Evolutionary conservation across 345 rosid genomes (phyloP).

Genomic region (Lumnitzera littorea): DNA sequence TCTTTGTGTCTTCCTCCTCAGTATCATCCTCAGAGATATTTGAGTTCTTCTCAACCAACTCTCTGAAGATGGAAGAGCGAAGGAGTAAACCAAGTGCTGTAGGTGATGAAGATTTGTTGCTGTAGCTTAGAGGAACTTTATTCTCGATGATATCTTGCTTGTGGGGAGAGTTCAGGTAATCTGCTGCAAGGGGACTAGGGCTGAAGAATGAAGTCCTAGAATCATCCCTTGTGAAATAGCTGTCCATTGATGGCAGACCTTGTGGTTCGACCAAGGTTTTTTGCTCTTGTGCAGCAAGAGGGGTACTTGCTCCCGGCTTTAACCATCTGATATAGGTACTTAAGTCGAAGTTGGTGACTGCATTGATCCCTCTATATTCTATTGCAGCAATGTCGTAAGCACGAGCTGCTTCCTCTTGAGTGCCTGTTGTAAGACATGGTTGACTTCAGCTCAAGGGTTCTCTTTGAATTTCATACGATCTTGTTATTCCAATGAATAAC

Average conservation of each 20-base stretch:
- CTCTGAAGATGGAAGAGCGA: constrained; percentile 44
- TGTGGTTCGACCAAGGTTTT: constrained; percentile 9
- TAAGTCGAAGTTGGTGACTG: constrained; percentile 45
- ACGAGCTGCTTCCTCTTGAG: constrained; percentile 48
- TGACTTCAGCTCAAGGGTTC: too few species aligned
- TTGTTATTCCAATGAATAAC: too few species aligned
- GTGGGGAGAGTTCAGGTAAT: constrained; percentile 14
- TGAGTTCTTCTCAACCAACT: constrained; percentile 43
- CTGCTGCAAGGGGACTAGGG: constrained; percentile 13
- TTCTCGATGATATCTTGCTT: constrained; percentile 19
- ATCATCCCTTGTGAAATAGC: constrained; percentile 22
- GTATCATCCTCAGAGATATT: constrained; percentile 23
- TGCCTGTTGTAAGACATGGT: constrained; percentile 16
- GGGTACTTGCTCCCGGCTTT: constrained; percentile 29
- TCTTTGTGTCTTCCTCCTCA: constrained; percentile 26
- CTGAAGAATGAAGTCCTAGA: constrained; percentile 10
- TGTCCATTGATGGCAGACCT: constrained; percentile 4
- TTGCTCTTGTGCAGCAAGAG: constrained; percentile 15
- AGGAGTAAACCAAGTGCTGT: constrained; percentile 48
- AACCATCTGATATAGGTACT: constrained; percentile 41
- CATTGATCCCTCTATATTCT: constrained; percentile 44
- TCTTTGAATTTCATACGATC: too few species aligned
- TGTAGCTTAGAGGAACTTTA: constrained; percentile 6
- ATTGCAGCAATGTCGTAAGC: constrained; percentile 50
- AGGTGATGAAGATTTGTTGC: constrained; percentile 30